Conservation (phyloP, 2,329 filamentous ascomycete genomes). For the Metarhizium brunneum region DNA sequence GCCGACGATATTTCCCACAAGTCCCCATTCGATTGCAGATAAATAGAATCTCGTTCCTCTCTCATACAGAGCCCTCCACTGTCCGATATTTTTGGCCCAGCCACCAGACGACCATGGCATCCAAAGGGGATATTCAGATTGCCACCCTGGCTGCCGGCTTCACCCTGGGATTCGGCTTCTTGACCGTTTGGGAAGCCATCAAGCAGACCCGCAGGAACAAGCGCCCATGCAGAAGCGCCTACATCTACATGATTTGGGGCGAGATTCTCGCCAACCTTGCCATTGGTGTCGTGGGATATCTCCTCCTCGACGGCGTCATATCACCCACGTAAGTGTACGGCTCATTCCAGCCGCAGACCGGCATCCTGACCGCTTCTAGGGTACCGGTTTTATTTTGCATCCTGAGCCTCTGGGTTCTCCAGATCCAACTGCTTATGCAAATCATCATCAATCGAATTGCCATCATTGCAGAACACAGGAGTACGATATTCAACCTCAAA, state of each 20-base stretch:
- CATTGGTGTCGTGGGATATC: constrained; percentile 29
- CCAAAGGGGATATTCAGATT: no score
- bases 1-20: no score
- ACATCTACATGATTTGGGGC: constrained; percentile 37
- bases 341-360: not conserved
- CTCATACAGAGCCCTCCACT: no score
- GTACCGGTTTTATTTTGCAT: not conserved
- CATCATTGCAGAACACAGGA: constrained; percentile 33
- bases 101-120: no score
- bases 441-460: constrained; percentile 46
- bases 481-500: constrained; percentile 31
- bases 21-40: no score
- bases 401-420: not conserved
- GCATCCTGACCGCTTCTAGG: not conserved
- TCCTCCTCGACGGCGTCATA: constrained; percentile 28
- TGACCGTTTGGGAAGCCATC: constrained; percentile 29
- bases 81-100: no score
- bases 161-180: constrained; percentile 31
- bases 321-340: constrained; percentile 16
- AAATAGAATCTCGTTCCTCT: no score
- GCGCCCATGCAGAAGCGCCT: constrained; percentile 20
- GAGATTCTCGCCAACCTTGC: constrained; percentile 30
- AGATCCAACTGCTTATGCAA: constrained; percentile 32
- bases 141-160: constrained; percentile 12
- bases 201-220: constrained; percentile 31